Evolutionary conservation across 2,329 filamentous ascomycete species (phyloP).

Genomic region (Fusarium coicis): DNA sequence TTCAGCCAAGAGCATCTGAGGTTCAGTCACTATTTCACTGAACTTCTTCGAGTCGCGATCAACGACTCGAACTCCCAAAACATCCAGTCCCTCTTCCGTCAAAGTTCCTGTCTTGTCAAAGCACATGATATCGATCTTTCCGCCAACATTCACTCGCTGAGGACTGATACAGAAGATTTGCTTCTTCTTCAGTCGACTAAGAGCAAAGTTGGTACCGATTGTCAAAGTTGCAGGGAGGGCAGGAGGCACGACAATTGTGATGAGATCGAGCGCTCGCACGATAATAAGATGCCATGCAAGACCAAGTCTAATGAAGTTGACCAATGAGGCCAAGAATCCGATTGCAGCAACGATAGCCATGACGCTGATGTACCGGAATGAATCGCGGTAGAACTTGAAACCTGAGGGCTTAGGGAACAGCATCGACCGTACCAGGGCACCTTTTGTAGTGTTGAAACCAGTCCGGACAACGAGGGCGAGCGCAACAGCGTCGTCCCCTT

Average conservation of each 20-base stretch:
- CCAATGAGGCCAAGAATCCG: slow-evolving; percentile 89
- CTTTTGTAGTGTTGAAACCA: slow-evolving; percentile 98
- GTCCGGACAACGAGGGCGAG: slow-evolving; percentile 93
- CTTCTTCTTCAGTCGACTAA: slow-evolving; percentile 85
- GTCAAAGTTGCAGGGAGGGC: slow-evolving; percentile 94
- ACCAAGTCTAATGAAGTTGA: slow-evolving; percentile 89
- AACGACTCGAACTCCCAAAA: slow-evolving; percentile 86
- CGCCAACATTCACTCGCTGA: slow-evolving; percentile 94
- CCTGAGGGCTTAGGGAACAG: slow-evolving; percentile 97
- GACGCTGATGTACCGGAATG: slow-evolving; percentile 96
- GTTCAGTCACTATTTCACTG: slow-evolving; percentile 77
- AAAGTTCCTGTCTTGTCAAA: slow-evolving; percentile 99
- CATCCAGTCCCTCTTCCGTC: slow-evolving; percentile 94
- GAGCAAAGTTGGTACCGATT: slow-evolving; percentile 95
- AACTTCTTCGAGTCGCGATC: slow-evolving; percentile 72
- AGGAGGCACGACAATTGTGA: slow-evolving; percentile 97
- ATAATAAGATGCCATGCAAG: slow-evolving; percentile 92
- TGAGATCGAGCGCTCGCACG: slow-evolving; percentile 90
- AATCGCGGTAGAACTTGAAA: slow-evolving; percentile 98
- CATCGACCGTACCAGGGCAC: slow-evolving; percentile 95
- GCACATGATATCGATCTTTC: slow-evolving; percentile 94
- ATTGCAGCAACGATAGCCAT: slow-evolving; percentile 89
- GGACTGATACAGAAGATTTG: slow-evolving; percentile 98
- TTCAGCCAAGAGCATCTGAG: slow-evolving; percentile 66
- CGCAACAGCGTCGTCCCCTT: slow-evolving; percentile 88